Percentiles rank a stretch among this genome's conserved stretches.
Conservation (phyloP, 148 eudicot genomes). For the Cornus kousa region DNA sequence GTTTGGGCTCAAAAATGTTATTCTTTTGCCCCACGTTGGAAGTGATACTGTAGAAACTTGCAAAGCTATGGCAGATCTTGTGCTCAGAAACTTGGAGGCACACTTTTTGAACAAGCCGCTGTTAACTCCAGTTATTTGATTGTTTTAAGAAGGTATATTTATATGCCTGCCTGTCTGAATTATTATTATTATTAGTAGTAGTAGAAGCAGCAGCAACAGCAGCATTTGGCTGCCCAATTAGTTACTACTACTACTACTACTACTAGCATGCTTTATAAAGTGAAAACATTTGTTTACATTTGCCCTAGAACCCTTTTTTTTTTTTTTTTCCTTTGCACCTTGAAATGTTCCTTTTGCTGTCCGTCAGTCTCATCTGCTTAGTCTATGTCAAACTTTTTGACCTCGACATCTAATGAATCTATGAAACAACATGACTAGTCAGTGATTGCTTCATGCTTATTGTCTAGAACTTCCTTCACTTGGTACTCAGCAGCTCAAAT, state of each 20-base stretch:
- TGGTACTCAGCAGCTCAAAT: neutral
- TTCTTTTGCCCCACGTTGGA: slow-evolving; percentile 70
- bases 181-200: too few species aligned
- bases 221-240: too few species aligned
- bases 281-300: neutral
- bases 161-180: neutral
- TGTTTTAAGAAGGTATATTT: neutral
- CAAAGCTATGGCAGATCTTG: slow-evolving; percentile 74
- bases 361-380: neutral
- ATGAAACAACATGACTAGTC: neutral
- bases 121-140: slow-evolving; percentile 64
- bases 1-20: slow-evolving; percentile 63
- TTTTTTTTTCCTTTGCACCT: neutral
- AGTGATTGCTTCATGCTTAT: neutral
- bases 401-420: neutral
- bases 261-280: neutral
- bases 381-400: neutral
- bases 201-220: too few species aligned
- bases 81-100: slow-evolving; percentile 60
- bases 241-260: too few species aligned
- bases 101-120: slow-evolving; percentile 55
- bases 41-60: slow-evolving; percentile 68
- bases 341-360: neutral
- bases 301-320: neutral
- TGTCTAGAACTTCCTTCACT: too few species aligned